Evolutionary conservation across 2,329 filamentous ascomycete species (phyloP).

Genomic region (Chaetomium olivaceum): DNA sequence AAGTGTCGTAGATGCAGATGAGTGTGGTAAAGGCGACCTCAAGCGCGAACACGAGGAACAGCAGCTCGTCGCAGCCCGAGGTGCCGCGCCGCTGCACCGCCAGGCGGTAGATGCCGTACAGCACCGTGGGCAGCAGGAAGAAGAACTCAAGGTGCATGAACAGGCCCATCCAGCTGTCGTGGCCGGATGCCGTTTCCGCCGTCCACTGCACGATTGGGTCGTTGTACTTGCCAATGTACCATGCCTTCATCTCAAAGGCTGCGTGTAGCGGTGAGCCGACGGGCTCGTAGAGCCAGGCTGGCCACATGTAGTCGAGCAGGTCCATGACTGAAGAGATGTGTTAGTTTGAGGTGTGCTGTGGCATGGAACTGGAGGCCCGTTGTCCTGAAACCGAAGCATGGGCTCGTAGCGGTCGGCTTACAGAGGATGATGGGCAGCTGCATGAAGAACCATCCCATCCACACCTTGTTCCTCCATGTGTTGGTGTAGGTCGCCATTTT

Average conservation of each 20-base stretch:
- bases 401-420: conserved; percentile 25
- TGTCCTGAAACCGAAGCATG: not conserved
- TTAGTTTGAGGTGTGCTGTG: not conserved
- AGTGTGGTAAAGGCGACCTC: conserved; percentile 54
- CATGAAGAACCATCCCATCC: conserved; percentile 39
- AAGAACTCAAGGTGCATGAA: conserved; percentile 53
- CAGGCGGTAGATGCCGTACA: conserved; percentile 50
- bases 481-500: conserved; percentile 30
- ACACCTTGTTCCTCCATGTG: conserved; percentile 34
- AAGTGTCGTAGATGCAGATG: conserved; percentile 53
- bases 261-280: conserved; percentile 50
- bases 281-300: conserved; percentile 46
- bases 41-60: conserved; percentile 53
- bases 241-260: conserved; percentile 47
- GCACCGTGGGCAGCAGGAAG: conserved; percentile 52
- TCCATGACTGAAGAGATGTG: conserved; percentile 48
- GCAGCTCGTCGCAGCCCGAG: conserved; percentile 48
- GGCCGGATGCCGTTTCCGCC: conserved; percentile 36
- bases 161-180: conserved; percentile 52
- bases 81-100: conserved; percentile 35
- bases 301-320: conserved; percentile 56
- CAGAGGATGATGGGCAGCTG: conserved; percentile 38
- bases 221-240: conserved; percentile 51
- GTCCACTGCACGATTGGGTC: conserved; percentile 54
- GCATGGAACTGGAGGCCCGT: not conserved